These are phyloP conservation scores for Aureobasidium sp. DNA, from an alignment of 2,329 filamentous ascomycete species.

Conservation along the genomic window DNA sequence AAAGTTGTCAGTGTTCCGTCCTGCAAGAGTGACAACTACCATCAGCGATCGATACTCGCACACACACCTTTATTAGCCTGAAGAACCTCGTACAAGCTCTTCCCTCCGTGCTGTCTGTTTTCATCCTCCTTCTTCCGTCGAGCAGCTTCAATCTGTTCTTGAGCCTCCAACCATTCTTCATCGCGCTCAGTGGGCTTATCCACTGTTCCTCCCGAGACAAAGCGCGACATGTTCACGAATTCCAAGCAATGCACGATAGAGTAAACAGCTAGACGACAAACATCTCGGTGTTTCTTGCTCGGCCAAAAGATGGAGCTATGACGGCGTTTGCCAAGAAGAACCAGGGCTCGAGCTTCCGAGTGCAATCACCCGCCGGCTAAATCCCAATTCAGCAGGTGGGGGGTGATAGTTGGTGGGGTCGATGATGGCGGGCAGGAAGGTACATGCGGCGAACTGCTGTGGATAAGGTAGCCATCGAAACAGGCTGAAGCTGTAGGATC, in stretches of 20 bases:
- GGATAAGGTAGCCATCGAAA: background rate
- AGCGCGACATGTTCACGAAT: constrained; percentile 38
- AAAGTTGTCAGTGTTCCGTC: constrained; percentile 7
- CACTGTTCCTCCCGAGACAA: constrained; percentile 45
- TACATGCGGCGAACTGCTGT: constrained; percentile 3
- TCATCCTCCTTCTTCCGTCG: constrained; percentile 47
- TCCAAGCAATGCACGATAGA: background rate
- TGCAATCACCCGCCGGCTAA: background rate
- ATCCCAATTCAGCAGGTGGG: background rate
- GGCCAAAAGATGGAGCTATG: constrained; percentile 11
- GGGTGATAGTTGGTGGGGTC: background rate
- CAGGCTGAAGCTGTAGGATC: constrained; percentile 5
- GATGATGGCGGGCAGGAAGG: background rate
- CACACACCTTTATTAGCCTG: constrained; percentile 70
- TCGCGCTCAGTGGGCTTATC: constrained; percentile 41
- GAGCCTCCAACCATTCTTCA: constrained; percentile 58
- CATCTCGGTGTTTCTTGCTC: background rate
- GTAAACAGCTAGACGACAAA: background rate
- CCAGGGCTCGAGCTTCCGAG: background rate
- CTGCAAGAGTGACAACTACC: background rate
- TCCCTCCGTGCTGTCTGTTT: constrained; percentile 44
- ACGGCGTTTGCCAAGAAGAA: constrained; percentile 7
- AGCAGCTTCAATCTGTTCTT: constrained; percentile 57
- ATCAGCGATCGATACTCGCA: background rate
- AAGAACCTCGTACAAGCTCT: constrained; percentile 64